Evolutionary conservation across 345 rosid species (phyloP).

Genomic region (Moricandia moricandioides): DNA sequence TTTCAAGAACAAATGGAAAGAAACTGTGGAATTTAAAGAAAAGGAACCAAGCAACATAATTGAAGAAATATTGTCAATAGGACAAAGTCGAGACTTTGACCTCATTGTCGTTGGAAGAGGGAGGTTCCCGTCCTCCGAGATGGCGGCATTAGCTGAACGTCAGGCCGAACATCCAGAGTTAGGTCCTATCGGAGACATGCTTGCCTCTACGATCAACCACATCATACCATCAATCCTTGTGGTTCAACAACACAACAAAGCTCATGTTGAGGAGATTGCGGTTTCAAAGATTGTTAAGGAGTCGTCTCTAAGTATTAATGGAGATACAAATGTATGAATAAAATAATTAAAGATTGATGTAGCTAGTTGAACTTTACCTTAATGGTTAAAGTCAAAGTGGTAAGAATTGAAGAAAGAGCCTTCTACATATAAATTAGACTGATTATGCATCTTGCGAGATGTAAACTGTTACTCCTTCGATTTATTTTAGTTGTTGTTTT

Average conservation of each 20-base stretch:
- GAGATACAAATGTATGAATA: conserved; percentile 25
- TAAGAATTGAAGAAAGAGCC: not conserved
- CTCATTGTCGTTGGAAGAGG: conserved; percentile 73
- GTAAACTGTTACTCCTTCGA: no score
- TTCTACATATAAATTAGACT: not conserved
- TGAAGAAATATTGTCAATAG: conserved; percentile 52
- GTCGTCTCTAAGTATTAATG: conserved; percentile 20
- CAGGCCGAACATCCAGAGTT: conserved; percentile 43
- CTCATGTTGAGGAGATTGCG: conserved; percentile 47
- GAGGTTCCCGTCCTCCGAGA: conserved; percentile 57
- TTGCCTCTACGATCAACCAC: conserved; percentile 41
- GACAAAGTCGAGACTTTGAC: conserved; percentile 55
- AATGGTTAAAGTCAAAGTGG: not conserved
- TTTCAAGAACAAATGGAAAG: conserved; percentile 49
- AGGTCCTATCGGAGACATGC: conserved; percentile 46
- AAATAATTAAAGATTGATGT: not conserved
- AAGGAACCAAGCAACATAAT: conserved; percentile 43
- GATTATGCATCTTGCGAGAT: conserved; percentile 1
- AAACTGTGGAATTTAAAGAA: conserved; percentile 48
- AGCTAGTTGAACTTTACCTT: not conserved
- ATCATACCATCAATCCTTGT: conserved; percentile 41
- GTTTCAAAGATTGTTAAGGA: conserved; percentile 34
- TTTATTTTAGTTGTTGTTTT: no score
- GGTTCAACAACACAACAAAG: conserved; percentile 51
- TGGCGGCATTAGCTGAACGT: conserved; percentile 50